Conservation (phyloP, 2,329 filamentous ascomycete genomes). For the Paecilomyces sp. region DNA sequence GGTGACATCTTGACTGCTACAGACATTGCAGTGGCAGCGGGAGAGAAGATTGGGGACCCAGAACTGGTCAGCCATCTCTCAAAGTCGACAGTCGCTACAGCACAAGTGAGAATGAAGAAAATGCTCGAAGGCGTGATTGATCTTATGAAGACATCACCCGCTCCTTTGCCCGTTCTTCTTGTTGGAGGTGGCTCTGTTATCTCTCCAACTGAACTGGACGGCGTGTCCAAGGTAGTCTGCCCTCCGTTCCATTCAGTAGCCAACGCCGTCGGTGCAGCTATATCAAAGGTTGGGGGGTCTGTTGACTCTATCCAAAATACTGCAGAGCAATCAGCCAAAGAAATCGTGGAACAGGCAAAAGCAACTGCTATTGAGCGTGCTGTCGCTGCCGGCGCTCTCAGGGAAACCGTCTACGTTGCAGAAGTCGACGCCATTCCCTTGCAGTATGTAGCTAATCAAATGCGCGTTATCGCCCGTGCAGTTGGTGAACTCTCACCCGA, state of each 20-base stretch:
- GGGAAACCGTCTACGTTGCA: conserved; percentile 40
- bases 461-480: conserved; percentile 47
- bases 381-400: conserved; percentile 39
- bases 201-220: conserved; percentile 38
- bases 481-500: conserved; percentile 50
- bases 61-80: conserved; percentile 12
- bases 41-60: conserved; percentile 12
- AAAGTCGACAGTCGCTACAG: conserved; percentile 7
- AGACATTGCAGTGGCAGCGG: conserved; percentile 36
- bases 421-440: conserved; percentile 51
- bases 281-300: conserved; percentile 46
- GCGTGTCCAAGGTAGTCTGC: conserved; percentile 43
- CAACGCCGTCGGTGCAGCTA: conserved; percentile 54
- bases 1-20: conserved; percentile 48
- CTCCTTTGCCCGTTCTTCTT: conserved; percentile 44
- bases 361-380: conserved; percentile 36
- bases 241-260: conserved; percentile 48
- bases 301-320: conserved; percentile 44
- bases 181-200: conserved; percentile 51
- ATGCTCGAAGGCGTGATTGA: conserved; percentile 48
- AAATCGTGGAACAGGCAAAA: conserved; percentile 12
- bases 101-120: conserved; percentile 30
- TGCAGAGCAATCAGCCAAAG: conserved; percentile 14
- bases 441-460: conserved; percentile 47
- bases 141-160: conserved; percentile 48